phyloP scores from a whole-genome alignment of 352 stramenopile genomes.

The Phytophthora citricola region DNA sequence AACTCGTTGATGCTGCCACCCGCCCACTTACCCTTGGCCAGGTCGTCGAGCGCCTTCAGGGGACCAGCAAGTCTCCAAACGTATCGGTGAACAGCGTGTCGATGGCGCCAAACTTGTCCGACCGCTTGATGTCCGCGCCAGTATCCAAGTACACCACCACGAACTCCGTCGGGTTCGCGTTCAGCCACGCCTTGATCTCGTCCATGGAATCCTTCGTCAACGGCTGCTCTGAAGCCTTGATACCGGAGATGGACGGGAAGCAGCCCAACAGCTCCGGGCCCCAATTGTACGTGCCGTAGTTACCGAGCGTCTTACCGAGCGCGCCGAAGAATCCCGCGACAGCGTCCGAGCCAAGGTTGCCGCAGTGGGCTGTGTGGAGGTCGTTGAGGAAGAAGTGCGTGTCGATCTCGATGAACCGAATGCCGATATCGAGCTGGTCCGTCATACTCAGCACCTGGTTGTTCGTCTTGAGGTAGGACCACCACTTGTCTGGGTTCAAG shows the following conservation, averaged over 20 bases:
- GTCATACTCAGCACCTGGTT: constrained; percentile 70
- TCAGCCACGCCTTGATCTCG: constrained; percentile 64
- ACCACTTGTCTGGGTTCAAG: constrained; percentile 46
- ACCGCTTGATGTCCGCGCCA: constrained; percentile 43
- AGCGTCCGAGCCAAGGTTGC: constrained; percentile 42
- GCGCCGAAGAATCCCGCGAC: constrained; percentile 42
- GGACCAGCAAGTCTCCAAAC: constrained; percentile 59
- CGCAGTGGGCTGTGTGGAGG: constrained; percentile 63
- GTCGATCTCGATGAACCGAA: constrained; percentile 66
- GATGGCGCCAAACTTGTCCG: constrained; percentile 45
- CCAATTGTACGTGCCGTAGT: constrained; percentile 56
- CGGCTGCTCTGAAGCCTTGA: constrained; percentile 56
- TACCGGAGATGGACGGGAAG: constrained; percentile 69
- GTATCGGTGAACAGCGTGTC: constrained; percentile 48
- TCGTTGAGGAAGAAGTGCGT: constrained; percentile 48
- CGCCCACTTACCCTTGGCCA: constrained; percentile 43
- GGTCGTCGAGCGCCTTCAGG: constrained; percentile 38
- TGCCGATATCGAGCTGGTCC: constrained; percentile 69
- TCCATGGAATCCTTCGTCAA: constrained; percentile 45
- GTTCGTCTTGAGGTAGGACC: constrained; percentile 73
- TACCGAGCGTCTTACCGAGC: constrained; percentile 46
- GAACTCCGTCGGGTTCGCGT: constrained; percentile 54
- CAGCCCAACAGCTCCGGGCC: constrained; percentile 61
- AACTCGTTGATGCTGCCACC: constrained; percentile 50
- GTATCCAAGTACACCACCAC: constrained; percentile 68